Evolutionary conservation across 345 rosid species (phyloP).

Genomic region (Aethionema arabicum): DNA sequence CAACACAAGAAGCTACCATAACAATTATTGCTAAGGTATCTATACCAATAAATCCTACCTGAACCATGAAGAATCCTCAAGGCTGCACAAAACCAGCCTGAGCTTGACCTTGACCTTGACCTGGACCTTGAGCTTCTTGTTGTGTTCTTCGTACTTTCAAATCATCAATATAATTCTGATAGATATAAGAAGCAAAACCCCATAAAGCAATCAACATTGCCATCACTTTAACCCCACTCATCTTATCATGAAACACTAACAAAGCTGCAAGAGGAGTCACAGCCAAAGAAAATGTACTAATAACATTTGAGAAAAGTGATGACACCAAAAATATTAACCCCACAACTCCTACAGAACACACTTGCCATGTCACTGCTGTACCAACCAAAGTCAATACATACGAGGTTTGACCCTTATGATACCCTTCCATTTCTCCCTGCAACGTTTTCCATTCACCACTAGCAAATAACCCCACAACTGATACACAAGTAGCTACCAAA

Average conservation of each 20-base stretch:
- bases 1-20: no score
- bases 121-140: constrained; percentile 3
- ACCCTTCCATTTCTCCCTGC: constrained; percentile 40
- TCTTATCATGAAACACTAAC: constrained; percentile 34
- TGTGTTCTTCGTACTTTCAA: constrained; percentile 40
- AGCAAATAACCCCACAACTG: constrained; percentile 37
- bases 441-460: constrained; percentile 42
- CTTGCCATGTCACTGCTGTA: constrained; percentile 42
- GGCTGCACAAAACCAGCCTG: no score
- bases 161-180: constrained; percentile 43
- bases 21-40: no score
- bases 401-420: constrained; percentile 26
- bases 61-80: no score
- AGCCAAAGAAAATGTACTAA: constrained; percentile 34
- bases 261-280: constrained; percentile 38
- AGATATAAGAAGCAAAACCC: constrained; percentile 45
- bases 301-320: constrained; percentile 43
- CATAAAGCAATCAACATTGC: constrained; percentile 39
- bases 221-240: constrained; percentile 29
- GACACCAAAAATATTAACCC: constrained; percentile 41
- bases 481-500: constrained; percentile 35
- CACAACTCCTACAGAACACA: constrained; percentile 33
- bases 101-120: constrained; percentile 5
- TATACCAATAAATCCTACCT: no score
- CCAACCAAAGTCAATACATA: constrained; percentile 40